These are phyloP conservation scores for Oxyria digyna DNA, from an alignment of 148 eudicot genomes.

Conservation along the genomic window DNA sequence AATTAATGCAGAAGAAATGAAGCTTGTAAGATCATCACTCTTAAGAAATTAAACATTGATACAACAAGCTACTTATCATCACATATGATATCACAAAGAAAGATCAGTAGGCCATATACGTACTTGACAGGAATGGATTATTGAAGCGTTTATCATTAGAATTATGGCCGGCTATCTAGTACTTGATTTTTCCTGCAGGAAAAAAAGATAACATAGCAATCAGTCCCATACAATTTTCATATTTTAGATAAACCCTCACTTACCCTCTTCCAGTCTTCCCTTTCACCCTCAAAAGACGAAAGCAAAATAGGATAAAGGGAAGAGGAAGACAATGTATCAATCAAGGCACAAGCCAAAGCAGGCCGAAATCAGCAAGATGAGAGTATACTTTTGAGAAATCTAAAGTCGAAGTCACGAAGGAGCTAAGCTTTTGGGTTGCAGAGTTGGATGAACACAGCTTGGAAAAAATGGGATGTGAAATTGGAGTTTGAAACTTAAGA, in stretches of 20 bases:
- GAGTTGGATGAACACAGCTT: too few species aligned
- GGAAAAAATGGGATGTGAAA: too few species aligned
- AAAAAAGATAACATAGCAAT: not conserved
- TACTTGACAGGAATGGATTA: conserved; percentile 1
- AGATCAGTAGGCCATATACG: not conserved
- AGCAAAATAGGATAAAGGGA: too few species aligned
- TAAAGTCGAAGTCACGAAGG: too few species aligned
- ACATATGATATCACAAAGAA: not conserved
- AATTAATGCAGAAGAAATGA: not conserved
- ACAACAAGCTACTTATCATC: not conserved
- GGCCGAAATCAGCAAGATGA: too few species aligned
- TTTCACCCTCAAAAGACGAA: too few species aligned
- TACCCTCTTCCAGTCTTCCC: too few species aligned
- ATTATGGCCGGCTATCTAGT: not conserved
- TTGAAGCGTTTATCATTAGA: conserved; percentile 2
- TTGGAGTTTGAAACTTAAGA: too few species aligned
- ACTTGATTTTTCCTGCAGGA: not conserved
- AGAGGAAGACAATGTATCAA: too few species aligned
- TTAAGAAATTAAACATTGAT: not conserved
- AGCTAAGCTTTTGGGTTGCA: too few species aligned
- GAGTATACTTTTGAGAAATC: too few species aligned
- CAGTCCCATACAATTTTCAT: not conserved
- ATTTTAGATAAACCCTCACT: not conserved
- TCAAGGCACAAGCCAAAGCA: too few species aligned
- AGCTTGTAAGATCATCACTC: not conserved